Conservation (phyloP, 441 rosid species). For the Eruca vesicaria region DNA sequence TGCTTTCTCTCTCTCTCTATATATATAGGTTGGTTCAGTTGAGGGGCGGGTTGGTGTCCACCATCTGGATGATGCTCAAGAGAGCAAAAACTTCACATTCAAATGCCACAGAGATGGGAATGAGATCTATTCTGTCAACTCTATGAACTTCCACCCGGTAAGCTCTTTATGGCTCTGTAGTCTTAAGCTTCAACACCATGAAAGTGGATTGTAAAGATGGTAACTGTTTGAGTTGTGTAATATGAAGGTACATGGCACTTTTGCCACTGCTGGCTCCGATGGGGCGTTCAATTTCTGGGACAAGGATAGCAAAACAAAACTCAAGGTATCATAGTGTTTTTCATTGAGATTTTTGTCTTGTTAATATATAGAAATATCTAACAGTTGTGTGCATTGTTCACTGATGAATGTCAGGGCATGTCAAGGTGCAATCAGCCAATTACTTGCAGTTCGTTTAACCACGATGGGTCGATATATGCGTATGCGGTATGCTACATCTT, state of each 20-base stretch:
- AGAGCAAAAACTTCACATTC: slow-evolving; percentile 81
- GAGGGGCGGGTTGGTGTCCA: slow-evolving; percentile 98
- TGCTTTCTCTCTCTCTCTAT: slow-evolving; percentile 3
- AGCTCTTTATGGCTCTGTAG: slow-evolving; percentile 29
- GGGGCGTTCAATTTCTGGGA: slow-evolving; percentile 98
- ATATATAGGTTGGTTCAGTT: slow-evolving; percentile 91
- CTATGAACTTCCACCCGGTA: slow-evolving; percentile 95
- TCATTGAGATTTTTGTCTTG: not conserved
- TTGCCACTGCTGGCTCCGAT: slow-evolving; percentile 98
- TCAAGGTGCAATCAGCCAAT: slow-evolving; percentile 80
- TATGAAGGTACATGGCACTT: slow-evolving; percentile 81
- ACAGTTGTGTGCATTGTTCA: not conserved
- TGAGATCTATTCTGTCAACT: slow-evolving; percentile 86
- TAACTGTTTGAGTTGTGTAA: not conserved
- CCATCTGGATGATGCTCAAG: slow-evolving; percentile 89
- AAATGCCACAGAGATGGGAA: slow-evolving; percentile 88
- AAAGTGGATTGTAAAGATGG: slow-evolving; percentile 9
- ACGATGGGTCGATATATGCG: slow-evolving; percentile 86
- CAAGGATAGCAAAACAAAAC: slow-evolving; percentile 96
- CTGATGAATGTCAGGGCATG: slow-evolving; percentile 69
- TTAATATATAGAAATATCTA: not conserved
- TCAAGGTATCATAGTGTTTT: slow-evolving; percentile 55
- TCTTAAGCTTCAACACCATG: not conserved
- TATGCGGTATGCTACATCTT: slow-evolving; percentile 56
- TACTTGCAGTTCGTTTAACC: slow-evolving; percentile 85